A percentile compares a stretch with the other conserved stretches of the same genome.
Evolutionary conservation across 2,329 filamentous ascomycete genomes (phyloP).

Genomic region (Stachybotrys echinatus): DNA sequence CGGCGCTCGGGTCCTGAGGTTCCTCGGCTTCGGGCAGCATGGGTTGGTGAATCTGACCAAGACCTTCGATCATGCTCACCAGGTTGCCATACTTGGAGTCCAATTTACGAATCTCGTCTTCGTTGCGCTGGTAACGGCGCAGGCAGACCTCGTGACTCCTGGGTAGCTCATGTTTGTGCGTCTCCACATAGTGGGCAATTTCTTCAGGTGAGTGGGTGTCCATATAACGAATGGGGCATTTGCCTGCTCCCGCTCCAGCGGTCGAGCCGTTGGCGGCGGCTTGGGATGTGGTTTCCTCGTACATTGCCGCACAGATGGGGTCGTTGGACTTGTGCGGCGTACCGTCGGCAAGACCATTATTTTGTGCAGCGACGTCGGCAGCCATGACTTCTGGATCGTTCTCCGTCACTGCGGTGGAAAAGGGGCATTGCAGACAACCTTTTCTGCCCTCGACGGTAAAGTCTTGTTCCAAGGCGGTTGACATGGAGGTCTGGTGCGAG

Average conservation of each 20-base stretch:
- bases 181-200: slow-evolving; percentile 88
- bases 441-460: slow-evolving; percentile 83
- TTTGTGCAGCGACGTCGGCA: slow-evolving; percentile 16
- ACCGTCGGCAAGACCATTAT: slow-evolving; percentile 24
- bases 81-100: slow-evolving; percentile 93
- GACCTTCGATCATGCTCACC: slow-evolving; percentile 88
- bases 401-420: slow-evolving; percentile 45
- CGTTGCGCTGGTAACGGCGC: slow-evolving; percentile 80
- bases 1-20: slow-evolving; percentile 33
- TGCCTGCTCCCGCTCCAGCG: slow-evolving; percentile 47
- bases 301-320: slow-evolving; percentile 61
- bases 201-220: slow-evolving; percentile 92
- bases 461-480: slow-evolving; percentile 74
- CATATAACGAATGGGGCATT: slow-evolving; percentile 89
- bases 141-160: slow-evolving; percentile 92
- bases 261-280: slow-evolving; percentile 31
- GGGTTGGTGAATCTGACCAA: slow-evolving; percentile 81
- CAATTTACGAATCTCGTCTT: slow-evolving; percentile 77
- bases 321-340: slow-evolving; percentile 47
- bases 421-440: slow-evolving; percentile 76
- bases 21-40: slow-evolving; percentile 64
- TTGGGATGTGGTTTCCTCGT: slow-evolving; percentile 53
- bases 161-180: slow-evolving; percentile 90
- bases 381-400: slow-evolving; percentile 17
- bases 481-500: slow-evolving; percentile 49